Percentiles rank a stretch among this genome's conserved stretches.
These are phyloP conservation scores for sunflower (Helianthus annuus) DNA, from an alignment of 129 eudicot genomes.

Conservation along the genomic window HanXRQr2.0-SUNRISE NC_035435.2:168619988-168620487, in stretches of 20 bases:
- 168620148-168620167: conserved; percentile 79
- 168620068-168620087: conserved; percentile 94
- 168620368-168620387: conserved; percentile 48
- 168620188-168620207: conserved; percentile 93
- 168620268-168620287: conserved; percentile 32
- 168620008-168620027: neutral
- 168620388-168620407: conserved; percentile 37
- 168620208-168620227: conserved; percentile 98
- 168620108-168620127: conserved; percentile 79
- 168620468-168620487: conserved; percentile 30
- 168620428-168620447: neutral
- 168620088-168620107: conserved; percentile 88
- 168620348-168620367: conserved; percentile 33
- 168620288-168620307: conserved; percentile 15
- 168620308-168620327: conserved; percentile 43
- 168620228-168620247: conserved; percentile 84
- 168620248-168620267: conserved; percentile 31
- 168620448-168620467: conserved; percentile 20
- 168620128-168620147: conserved; percentile 87
- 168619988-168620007: neutral
- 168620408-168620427: conserved; percentile 25
- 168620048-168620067: conserved; percentile 95
- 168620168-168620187: conserved; percentile 95
- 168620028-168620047: neutral
- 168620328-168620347: conserved; percentile 60